A percentile compares a stretch with the other conserved stretches of the same genome.
These are phyloP conservation scores for Penicillium samsonianum DNA, from an alignment of 495 filamentous ascomycete genomes.

Conservation along the genomic window DNA sequence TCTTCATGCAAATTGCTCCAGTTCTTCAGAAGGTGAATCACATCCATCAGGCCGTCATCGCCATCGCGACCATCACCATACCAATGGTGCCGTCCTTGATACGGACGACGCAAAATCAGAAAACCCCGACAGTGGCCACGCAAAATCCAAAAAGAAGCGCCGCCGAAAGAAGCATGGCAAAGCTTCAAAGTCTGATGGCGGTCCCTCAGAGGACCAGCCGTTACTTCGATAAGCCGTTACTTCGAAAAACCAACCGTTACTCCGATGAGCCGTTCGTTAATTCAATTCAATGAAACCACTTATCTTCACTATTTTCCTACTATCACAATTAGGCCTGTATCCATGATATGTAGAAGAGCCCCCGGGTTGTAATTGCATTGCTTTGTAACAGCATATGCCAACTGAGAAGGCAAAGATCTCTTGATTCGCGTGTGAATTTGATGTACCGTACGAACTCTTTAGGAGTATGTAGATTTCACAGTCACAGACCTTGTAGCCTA, in stretches of 20 bases:
- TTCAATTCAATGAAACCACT: too few species aligned
- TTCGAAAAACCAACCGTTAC: slow-evolving; percentile 14
- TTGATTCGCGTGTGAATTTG: background rate
- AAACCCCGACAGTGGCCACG: background rate
- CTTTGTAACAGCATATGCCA: background rate
- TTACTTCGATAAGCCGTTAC: slow-evolving; percentile 2
- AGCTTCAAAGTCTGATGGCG: slow-evolving; percentile 4
- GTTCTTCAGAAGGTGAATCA: slow-evolving; percentile 42
- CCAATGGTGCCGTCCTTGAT: background rate
- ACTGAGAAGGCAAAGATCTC: background rate
- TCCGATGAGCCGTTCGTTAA: background rate
- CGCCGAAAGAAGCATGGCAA: slow-evolving; percentile 15
- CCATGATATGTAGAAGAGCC: too few species aligned
- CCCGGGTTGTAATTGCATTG: background rate
- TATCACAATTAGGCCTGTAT: too few species aligned
- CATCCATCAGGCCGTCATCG: background rate
- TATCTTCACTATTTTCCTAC: too few species aligned
- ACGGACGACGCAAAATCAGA: slow-evolving; percentile 6
- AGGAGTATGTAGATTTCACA: background rate
- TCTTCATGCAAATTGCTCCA: slow-evolving; percentile 67
- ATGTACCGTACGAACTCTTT: background rate
- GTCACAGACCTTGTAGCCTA: background rate
- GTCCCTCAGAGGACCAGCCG: slow-evolving; percentile 11
- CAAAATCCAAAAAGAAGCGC: slow-evolving; percentile 11
- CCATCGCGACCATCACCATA: background rate